phyloP scores from a whole-genome alignment of 2,329 filamentous ascomycete species.

The Xenoacremonium recifei region DNA sequence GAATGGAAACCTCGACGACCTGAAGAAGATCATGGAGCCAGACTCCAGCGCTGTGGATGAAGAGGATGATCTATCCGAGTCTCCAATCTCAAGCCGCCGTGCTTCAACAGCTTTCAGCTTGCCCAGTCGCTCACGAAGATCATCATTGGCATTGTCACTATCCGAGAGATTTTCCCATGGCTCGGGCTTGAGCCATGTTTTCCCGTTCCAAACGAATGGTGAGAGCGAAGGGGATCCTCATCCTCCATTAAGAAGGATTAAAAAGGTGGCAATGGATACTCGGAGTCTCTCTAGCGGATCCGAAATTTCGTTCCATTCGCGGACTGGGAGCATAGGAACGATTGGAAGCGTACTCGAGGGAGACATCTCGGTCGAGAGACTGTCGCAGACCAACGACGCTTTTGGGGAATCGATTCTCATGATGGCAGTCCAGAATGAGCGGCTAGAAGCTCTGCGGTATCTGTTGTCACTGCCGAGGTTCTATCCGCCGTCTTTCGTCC shows the following conservation, averaged over 20 bases:
- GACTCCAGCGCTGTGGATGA: slow-evolving; percentile 49
- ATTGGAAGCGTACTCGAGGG: slow-evolving; percentile 73
- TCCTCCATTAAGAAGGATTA: slow-evolving; percentile 51
- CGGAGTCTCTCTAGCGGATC: slow-evolving; percentile 86
- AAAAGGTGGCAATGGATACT: slow-evolving; percentile 86
- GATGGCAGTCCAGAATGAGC: slow-evolving; percentile 78
- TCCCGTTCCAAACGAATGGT: slow-evolving; percentile 70
- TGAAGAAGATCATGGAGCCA: slow-evolving; percentile 79
- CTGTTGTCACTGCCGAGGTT: slow-evolving; percentile 74
- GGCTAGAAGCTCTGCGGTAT: slow-evolving; percentile 72
- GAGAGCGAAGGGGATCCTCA: slow-evolving; percentile 41
- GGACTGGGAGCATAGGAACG: slow-evolving; percentile 75
- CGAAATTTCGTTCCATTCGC: slow-evolving; percentile 77
- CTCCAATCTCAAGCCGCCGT: slow-evolving; percentile 41
- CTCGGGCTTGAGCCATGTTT: slow-evolving; percentile 75
- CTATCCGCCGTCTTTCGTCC: slow-evolving; percentile 67
- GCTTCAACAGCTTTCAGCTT: slow-evolving; percentile 49
- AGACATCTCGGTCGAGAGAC: slow-evolving; percentile 78
- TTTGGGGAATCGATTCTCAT: slow-evolving; percentile 82
- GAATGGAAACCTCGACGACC: slow-evolving; percentile 70
- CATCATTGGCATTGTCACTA: slow-evolving; percentile 40
- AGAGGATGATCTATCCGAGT: slow-evolving; percentile 40
- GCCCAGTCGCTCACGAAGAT: slow-evolving; percentile 38
- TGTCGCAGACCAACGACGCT: slow-evolving; percentile 68
- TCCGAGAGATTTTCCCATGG: slow-evolving; percentile 55